Conservation (phyloP, 495 filamentous ascomycete genomes). For the Lasiosphaeria ovina region DNA sequence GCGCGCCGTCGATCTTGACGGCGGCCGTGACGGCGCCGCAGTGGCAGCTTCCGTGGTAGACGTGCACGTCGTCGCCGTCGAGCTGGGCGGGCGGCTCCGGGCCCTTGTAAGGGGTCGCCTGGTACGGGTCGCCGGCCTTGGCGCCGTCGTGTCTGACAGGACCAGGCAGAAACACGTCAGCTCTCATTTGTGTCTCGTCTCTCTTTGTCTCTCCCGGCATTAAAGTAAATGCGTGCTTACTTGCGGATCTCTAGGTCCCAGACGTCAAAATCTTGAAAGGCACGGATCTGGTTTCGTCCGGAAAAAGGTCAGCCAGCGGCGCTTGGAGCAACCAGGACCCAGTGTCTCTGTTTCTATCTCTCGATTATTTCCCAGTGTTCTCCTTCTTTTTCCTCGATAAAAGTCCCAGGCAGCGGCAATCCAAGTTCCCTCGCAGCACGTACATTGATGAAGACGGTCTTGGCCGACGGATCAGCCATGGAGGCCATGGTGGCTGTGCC, state of each 20-base stretch:
- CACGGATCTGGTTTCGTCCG: constrained; percentile 15
- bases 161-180: background rate
- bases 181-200: too few species aligned
- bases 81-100: constrained; percentile 35
- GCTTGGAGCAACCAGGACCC: background rate
- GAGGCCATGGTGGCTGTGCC: constrained; percentile 32
- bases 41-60: constrained; percentile 52
- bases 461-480: background rate
- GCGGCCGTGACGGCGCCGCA: constrained; percentile 48
- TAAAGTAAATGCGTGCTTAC: constrained; percentile 22
- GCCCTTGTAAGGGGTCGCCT: constrained; percentile 36
- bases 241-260: constrained; percentile 28
- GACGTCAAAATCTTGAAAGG: constrained; percentile 38
- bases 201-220: background rate
- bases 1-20: constrained; percentile 35
- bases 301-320: background rate
- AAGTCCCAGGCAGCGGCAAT: too few species aligned
- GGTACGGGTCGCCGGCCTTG: constrained; percentile 27
- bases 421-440: too few species aligned
- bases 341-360: too few species aligned
- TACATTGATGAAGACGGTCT: constrained; percentile 26
- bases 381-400: background rate
- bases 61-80: constrained; percentile 29
- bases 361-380: too few species aligned
- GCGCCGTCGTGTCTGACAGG: constrained; percentile 37